Evolutionary conservation across 805 yeast genomes (phyloP), one percentile per base, ranked within the genome.

Genomic region (Ogataea chonburiensis): DNA sequence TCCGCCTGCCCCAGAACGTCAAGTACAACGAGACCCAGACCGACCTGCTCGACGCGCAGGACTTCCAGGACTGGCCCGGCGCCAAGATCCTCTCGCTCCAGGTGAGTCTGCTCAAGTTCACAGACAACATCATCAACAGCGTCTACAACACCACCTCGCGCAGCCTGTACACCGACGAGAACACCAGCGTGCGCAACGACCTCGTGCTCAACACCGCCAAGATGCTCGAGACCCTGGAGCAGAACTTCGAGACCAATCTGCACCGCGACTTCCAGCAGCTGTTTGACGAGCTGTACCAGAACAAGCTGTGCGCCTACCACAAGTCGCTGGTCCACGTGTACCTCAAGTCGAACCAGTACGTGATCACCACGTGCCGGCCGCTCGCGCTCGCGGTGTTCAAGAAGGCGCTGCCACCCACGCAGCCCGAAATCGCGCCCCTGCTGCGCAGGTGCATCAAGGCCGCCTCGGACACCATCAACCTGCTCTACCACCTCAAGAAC

Each of bases 321-420:
- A 42, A 42, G 24, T 42, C 55, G 2, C 46, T 56, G 22, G 59
- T 62, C 13, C 65, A 64, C 42, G 48, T 64, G 4, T 60, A 60
- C 25, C 37, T 65, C 23, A 49, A 63, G 26, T 55, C 60, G 32
- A 60, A 65, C 36, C 68, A 64, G 41, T 55, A 56, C 22, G 51
- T 63, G 12, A 58, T 65, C 27, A 62, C 62, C 24, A 55, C 66
- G 6, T 52, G 60, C 11, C 50, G 70, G 18, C 69, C 70, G 3
- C 36, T 65, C 22, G 53, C 57, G 1, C 43, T 64, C 4, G 58
- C 65, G 3, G 49, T 61, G 12, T 60, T 63, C 47, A 56, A 62
- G 38, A 64, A 61, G 8, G 24, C 20, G 15, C 41, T 46, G 19
- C 46, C 45, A 7, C 42, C 49, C 7, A 36, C 39, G 14, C 41